phyloP scores from a whole-genome alignment of 345 rosid genomes.

The Aegle marmelos region DNA sequence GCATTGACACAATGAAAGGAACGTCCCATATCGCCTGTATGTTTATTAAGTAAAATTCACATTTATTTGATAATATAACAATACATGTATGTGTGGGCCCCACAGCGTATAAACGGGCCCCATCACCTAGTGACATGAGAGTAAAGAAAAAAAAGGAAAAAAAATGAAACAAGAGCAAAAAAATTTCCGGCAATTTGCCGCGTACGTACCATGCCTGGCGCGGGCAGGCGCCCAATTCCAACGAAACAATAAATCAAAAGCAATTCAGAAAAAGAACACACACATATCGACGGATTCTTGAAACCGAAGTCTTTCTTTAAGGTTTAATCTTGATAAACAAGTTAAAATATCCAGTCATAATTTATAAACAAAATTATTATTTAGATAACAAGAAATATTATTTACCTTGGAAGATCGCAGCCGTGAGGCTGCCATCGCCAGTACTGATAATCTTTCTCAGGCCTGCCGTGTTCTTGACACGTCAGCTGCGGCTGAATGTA shows the following conservation, averaged over 20 bases:
- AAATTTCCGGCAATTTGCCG: not conserved
- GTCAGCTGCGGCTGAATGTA: constrained; percentile 96
- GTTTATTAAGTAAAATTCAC: no score
- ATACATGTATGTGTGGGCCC: no score
- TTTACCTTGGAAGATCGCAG: constrained; percentile 81
- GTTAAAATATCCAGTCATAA: not conserved
- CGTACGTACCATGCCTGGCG: not conserved
- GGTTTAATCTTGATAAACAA: not conserved
- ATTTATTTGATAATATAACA: no score
- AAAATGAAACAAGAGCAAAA: not conserved
- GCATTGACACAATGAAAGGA: no score
- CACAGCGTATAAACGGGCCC: not conserved
- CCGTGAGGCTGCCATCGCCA: constrained; percentile 96
- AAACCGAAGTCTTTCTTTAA: not conserved
- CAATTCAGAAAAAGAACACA: not conserved
- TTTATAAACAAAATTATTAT: no score
- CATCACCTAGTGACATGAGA: not conserved
- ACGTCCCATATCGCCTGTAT: no score
- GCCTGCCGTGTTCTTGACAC: constrained; percentile 86
- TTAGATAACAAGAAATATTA: not conserved
- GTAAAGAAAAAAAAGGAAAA: not conserved
- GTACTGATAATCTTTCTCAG: constrained; percentile 65
- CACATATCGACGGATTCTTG: not conserved
- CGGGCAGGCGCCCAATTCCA: not conserved
- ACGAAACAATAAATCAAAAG: not conserved